Evolutionary conservation across 2,329 filamentous ascomycete genomes (phyloP).

Genomic region (Fusarium cyanostomum): DNA sequence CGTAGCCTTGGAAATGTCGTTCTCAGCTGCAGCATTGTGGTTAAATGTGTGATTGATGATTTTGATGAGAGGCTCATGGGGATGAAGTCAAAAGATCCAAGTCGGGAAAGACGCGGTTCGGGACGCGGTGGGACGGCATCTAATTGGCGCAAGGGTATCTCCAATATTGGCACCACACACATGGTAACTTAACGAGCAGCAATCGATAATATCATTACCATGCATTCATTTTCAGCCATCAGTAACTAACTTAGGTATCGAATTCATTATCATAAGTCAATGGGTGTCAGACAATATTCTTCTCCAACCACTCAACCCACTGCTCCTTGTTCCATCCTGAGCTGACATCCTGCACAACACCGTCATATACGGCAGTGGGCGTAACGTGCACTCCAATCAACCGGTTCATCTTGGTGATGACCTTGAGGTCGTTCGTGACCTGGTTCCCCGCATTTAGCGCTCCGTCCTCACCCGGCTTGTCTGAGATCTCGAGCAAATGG

Average conservation of each 20-base stretch:
- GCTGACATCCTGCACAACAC: constrained; percentile 82
- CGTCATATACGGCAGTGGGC: constrained; percentile 89
- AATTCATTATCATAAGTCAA: constrained; percentile 12
- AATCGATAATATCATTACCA: background rate
- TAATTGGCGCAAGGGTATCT: constrained; percentile 4
- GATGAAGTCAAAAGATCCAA: constrained; percentile 24
- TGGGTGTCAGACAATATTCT: constrained; percentile 56
- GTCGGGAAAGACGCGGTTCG: constrained; percentile 8
- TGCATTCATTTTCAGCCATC: background rate
- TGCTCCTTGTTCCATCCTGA: constrained; percentile 81
- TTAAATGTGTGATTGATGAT: constrained; percentile 5
- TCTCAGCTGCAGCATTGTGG: constrained; percentile 37
- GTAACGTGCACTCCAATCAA: constrained; percentile 88
- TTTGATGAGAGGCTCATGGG: constrained; percentile 13
- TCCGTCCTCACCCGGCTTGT: constrained; percentile 73
- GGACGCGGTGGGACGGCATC: background rate
- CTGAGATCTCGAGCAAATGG: constrained; percentile 72
- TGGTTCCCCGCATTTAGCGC: constrained; percentile 80
- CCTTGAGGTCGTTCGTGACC: constrained; percentile 86
- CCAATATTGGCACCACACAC: constrained; percentile 3
- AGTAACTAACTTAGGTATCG: too few relatives aligned
- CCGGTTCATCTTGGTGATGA: constrained; percentile 81
- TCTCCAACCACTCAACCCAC: constrained; percentile 84
- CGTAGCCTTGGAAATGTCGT: constrained; percentile 30
- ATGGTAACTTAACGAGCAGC: background rate